These are phyloP conservation scores for Teratosphaeria viscida DNA, from an alignment of 2,329 filamentous ascomycete species.

Conservation along the genomic window DNA sequence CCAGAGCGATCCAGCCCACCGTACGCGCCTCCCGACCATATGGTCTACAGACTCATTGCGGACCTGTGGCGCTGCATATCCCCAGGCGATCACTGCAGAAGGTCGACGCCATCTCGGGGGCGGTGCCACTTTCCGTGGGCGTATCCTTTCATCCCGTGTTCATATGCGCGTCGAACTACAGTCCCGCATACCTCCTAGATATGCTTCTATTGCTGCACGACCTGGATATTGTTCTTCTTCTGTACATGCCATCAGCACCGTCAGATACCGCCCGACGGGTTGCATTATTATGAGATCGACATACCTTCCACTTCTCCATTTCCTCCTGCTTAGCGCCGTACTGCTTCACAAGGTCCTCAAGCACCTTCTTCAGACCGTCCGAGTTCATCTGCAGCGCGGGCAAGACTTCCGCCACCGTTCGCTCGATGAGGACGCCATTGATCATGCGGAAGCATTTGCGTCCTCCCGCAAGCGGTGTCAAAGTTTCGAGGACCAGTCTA, in stretches of 20 bases:
- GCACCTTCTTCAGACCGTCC: constrained; percentile 83
- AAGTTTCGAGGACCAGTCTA: constrained; percentile 87
- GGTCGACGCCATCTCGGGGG: too few relatives aligned
- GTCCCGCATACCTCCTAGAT: background rate
- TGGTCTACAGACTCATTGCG: too few relatives aligned
- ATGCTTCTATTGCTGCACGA: constrained; percentile 54
- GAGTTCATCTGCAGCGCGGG: constrained; percentile 88
- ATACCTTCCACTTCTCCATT: constrained; percentile 96
- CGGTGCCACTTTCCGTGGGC: too few relatives aligned
- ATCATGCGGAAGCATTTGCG: constrained; percentile 99
- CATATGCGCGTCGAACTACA: background rate
- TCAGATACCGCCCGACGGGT: background rate
- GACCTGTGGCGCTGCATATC: too few relatives aligned
- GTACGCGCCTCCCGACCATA: too few relatives aligned
- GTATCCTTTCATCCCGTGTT: too few relatives aligned
- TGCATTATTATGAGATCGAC: constrained; percentile 20
- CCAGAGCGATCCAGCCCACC: too few relatives aligned
- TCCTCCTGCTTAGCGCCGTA: constrained; percentile 93
- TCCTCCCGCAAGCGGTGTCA: constrained; percentile 69
- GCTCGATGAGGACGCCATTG: constrained; percentile 89
- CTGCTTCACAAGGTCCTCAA: constrained; percentile 91
- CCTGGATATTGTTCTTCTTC: constrained; percentile 85
- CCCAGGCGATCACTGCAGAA: too few relatives aligned
- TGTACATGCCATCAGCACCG: constrained; percentile 28
- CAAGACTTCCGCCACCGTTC: constrained; percentile 84